Conservation (phyloP, 2,329 filamentous ascomycete species). For the Colletotrichum theobromicola region DNA sequence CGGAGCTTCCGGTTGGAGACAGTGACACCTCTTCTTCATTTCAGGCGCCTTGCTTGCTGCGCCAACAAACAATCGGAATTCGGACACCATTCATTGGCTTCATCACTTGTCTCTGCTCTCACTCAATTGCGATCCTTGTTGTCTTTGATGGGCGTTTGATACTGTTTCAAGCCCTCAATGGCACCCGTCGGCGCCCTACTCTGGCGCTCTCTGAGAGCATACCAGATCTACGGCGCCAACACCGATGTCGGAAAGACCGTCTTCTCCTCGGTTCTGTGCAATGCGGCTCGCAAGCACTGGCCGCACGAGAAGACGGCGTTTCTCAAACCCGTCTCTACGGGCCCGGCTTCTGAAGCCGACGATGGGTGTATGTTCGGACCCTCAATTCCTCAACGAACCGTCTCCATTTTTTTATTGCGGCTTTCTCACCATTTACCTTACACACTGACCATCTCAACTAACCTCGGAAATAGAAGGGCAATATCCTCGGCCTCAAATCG, state of each 20-base stretch:
- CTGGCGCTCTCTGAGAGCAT: conserved; percentile 70
- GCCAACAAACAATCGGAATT: background rate
- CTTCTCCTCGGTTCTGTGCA: conserved; percentile 74
- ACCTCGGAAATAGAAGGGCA: background rate
- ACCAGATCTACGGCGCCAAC: conserved; percentile 84
- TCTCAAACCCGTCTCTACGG: conserved; percentile 84
- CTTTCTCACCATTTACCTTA: background rate
- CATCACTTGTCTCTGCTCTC: background rate
- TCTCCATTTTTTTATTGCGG: background rate
- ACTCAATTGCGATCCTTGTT: background rate
- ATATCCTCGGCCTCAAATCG: background rate
- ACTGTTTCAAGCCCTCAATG: conserved; percentile 28
- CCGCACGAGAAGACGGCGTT: conserved; percentile 61
- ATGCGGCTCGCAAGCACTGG: conserved; percentile 56
- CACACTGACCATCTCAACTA: background rate
- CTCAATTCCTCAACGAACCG: background rate
- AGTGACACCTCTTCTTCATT: background rate
- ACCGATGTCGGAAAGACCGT: conserved; percentile 88
- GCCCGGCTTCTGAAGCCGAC: conserved; percentile 72
- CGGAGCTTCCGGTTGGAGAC: background rate
- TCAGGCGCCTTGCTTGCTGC: background rate
- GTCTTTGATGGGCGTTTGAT: background rate
- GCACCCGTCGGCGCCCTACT: conserved; percentile 63
- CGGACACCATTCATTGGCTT: background rate
- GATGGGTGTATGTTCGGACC: conserved; percentile 57